Evolutionary conservation across 2,329 filamentous ascomycete genomes (phyloP).

Genomic region (Fusarium sp.): DNA sequence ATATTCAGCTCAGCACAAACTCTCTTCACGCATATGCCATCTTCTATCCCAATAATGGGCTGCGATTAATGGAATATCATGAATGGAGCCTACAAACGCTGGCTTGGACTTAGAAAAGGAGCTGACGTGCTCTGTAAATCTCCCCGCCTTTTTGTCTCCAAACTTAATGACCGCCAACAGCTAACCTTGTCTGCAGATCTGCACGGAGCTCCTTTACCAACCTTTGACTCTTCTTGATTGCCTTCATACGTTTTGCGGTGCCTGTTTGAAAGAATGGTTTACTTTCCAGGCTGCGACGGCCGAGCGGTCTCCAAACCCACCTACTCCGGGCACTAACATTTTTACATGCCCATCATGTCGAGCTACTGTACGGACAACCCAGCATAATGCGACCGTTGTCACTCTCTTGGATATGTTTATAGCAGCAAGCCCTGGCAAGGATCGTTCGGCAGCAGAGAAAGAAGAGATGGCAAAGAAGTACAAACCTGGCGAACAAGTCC

Average conservation of each 20-base stretch:
- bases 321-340: slow-evolving; percentile 61
- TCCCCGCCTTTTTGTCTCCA: slow-evolving; percentile 32
- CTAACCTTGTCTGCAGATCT: slow-evolving; percentile 74
- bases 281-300: slow-evolving; percentile 76
- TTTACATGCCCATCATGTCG: slow-evolving; percentile 97
- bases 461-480: slow-evolving; percentile 81
- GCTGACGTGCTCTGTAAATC: slow-evolving; percentile 86
- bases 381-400: slow-evolving; percentile 89
- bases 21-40: slow-evolving; percentile 12
- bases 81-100: slow-evolving; percentile 65
- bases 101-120: slow-evolving; percentile 87
- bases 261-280: slow-evolving; percentile 97
- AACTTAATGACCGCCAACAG: slow-evolving; percentile 14
- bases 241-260: slow-evolving; percentile 95
- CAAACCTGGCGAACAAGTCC: slow-evolving; percentile 82
- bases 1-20: slow-evolving; percentile 20
- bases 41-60: slow-evolving; percentile 33
- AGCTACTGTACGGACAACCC: slow-evolving; percentile 84
- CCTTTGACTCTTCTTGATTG: slow-evolving; percentile 93
- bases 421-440: slow-evolving; percentile 80
- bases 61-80: slow-evolving; percentile 44
- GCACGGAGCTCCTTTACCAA: slow-evolving; percentile 93
- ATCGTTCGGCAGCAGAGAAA: slow-evolving; percentile 77
- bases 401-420: slow-evolving; percentile 92
- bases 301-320: slow-evolving; percentile 62